Evolutionary conservation across 805 yeast species (phyloP).

Genomic region (Yarrowia yakushimensis): DNA sequence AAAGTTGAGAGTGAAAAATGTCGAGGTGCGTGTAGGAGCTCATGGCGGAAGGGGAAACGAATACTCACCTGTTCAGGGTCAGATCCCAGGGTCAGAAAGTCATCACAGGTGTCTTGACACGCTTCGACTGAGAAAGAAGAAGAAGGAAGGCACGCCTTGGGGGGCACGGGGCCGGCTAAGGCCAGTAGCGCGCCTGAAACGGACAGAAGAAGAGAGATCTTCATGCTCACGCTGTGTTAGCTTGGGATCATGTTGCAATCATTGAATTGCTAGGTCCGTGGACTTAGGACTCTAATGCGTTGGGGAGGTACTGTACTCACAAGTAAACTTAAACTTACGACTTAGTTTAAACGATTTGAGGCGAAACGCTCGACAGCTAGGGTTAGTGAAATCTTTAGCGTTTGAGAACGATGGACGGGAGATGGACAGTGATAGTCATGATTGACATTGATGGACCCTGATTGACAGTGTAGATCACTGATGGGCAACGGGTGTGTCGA

Average conservation of each 20-base stretch:
- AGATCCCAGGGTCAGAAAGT: background rate
- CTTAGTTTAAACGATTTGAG: background rate
- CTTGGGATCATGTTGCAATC: background rate
- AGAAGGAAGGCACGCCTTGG: conserved; percentile 4
- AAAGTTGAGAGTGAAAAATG: no score
- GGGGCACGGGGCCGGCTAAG: conserved; percentile 8
- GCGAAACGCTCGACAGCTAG: conserved; percentile 19
- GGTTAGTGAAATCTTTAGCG: background rate
- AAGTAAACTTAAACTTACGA: conserved; percentile 8
- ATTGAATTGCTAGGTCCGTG: no score
- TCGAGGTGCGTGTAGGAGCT: no score
- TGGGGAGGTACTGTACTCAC: background rate
- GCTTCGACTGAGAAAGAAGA: background rate
- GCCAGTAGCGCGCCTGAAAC: conserved; percentile 7
- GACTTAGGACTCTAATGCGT: no score
- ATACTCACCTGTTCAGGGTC: conserved; percentile 19
- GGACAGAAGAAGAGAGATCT: conserved; percentile 16
- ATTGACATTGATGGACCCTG: background rate
- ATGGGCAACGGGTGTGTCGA: background rate
- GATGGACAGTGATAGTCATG: conserved; percentile 1
- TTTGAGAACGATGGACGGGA: background rate
- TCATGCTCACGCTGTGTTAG: conserved; percentile 16
- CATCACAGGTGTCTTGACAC: background rate
- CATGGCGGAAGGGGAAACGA: no score
- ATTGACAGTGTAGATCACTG: background rate